Base-by-base conservation (phyloP, 257 asterid genomes). In the Voacanga thouarsii region DNA sequence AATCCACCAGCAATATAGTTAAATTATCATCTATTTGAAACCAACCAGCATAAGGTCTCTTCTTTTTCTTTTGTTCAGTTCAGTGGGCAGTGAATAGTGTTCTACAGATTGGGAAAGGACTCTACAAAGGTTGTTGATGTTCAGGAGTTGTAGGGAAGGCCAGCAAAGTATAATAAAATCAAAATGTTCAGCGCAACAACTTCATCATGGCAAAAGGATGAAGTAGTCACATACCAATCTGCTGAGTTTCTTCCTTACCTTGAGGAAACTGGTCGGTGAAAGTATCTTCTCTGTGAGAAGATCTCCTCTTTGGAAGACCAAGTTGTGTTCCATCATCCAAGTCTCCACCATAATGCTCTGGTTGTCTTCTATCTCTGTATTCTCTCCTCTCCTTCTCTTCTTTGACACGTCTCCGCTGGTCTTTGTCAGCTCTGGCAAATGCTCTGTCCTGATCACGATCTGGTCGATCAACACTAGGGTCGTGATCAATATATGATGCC, bases 181-280 rank as follows among this genome's bases (percentile, higher is more conserved):
- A 45, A 30, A 66, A 49, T 76, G 64, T 24, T 78, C 21, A 41
- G n/a, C 79, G 82, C 73, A 76, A 80, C 66, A 74, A 71, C 75
- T 68, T 53, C 77, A 69, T 30, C 72, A 72, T 71, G 76, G 72
- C 18, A 71, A 12, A 77, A 33, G n/a, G 86, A 74, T 60, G 61
- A 75, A n/a, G 70, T 53, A 26, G 74, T 77, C 24, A 50, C 56
- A 53, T 50, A 57, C 49, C 72, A 71, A 8, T 63, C 68, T 69
- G 67, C 70, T 82, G 77, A 37, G 69, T 76, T 84, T 69, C 83
- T 77, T 79, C 77, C 84, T 71, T 84, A 96, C 96, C 93, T 86
- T 80, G 89, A 75, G 83, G 88, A 81, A 85, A 86, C 79, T 87
- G 92, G 78, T 85, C 93, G 47, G 81, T 78, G 56, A 74, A 84